Conservation (phyloP, 805 yeast genomes). For the Candida dendrica region DNA sequence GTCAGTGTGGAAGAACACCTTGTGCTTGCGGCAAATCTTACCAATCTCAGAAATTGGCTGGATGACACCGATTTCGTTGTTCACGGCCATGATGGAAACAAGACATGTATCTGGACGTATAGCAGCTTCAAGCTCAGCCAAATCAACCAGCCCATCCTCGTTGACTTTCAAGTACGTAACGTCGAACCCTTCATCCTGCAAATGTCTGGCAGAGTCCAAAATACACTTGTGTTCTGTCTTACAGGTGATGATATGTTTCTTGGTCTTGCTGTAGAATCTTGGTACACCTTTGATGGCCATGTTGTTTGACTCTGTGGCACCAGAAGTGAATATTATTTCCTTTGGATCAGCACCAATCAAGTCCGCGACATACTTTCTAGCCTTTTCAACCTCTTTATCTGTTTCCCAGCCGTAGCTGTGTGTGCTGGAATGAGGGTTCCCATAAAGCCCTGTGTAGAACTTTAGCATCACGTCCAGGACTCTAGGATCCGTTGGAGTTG, state of each 20-base stretch:
- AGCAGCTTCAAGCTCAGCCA: slow-evolving; percentile 72
- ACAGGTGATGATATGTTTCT: slow-evolving; percentile 89
- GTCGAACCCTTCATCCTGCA: slow-evolving; percentile 96
- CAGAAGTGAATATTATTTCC: slow-evolving; percentile 94
- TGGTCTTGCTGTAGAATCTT: slow-evolving; percentile 81
- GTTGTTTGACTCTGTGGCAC: slow-evolving; percentile 97
- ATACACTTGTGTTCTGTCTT: slow-evolving; percentile 99
- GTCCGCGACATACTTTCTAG: slow-evolving; percentile 75
- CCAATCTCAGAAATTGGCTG: slow-evolving; percentile 97
- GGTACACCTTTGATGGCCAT: slow-evolving; percentile 95
- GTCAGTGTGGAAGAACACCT: slow-evolving; percentile 96
- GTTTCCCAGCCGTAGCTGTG: slow-evolving; percentile 99
- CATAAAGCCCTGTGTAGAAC: slow-evolving; percentile 87
- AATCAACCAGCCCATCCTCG: slow-evolving; percentile 68
- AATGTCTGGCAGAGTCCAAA: slow-evolving; percentile 88
- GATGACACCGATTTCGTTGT: slow-evolving; percentile 95
- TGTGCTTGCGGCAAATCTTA: slow-evolving; percentile 70
- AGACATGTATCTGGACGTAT: slow-evolving; percentile 87
- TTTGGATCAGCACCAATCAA: slow-evolving; percentile 91
- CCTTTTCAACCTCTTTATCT: slow-evolving; percentile 81
- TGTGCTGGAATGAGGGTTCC: slow-evolving; percentile 96
- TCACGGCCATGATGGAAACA: slow-evolving; percentile 94
- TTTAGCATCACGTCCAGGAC: slow-evolving; percentile 84
- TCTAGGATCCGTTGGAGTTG: slow-evolving; percentile 96
- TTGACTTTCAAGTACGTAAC: slow-evolving; percentile 87